Evolutionary conservation across 73 alveolate species (phyloP), one percentile per base, ranked within the genome.

Genomic region (Paramecium octaurelia): DNA sequence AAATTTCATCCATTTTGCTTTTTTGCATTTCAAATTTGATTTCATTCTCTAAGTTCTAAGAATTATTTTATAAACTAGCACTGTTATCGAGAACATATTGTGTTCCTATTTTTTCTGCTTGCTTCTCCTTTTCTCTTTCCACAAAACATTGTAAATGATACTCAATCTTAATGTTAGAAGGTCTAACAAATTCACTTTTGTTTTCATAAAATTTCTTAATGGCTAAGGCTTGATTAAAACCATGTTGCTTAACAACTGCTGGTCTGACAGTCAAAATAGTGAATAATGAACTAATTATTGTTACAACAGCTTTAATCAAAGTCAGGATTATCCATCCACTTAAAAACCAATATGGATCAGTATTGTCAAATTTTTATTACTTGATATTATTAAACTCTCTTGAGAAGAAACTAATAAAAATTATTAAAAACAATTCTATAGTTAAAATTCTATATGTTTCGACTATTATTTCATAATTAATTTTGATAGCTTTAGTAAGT

Each of bases 201-300:
- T 80, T 80, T 46, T 80, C 91, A 20, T 40, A 40, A 80, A 80
- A 80, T 21, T 48, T 80, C 48, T 80, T 80, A 20, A 80, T 43
- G 12, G 58, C 73, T 43, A 80, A 44, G 1, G 76, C 91, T 80
- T 80, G 24, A 80, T 80, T 80, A 46, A 80, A 80, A 16, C 91
- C 91, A 46, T 80, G 91, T 48, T 80, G 16, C 27, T 80, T 80
- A 38, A 80, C 91, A 42, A 80, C 91, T 11, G 91, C 91, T 8
- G 91, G 91, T 80, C 91, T 80, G 20, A 80, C 70, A 14, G 91
- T 80, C 12, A 80, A 80, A 38, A 80, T 80, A 6, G 46, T 40
- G 46, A 80, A 80, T 44, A 80, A 42, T 2, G 73, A 42, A 80
- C 46, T 44, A 2, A 80, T 31, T 80, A 80, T 40, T 6, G 76